phyloP scores from a whole-genome alignment of 768 basidiomycete species.

The Xerocomellus dryophilus region DNA sequence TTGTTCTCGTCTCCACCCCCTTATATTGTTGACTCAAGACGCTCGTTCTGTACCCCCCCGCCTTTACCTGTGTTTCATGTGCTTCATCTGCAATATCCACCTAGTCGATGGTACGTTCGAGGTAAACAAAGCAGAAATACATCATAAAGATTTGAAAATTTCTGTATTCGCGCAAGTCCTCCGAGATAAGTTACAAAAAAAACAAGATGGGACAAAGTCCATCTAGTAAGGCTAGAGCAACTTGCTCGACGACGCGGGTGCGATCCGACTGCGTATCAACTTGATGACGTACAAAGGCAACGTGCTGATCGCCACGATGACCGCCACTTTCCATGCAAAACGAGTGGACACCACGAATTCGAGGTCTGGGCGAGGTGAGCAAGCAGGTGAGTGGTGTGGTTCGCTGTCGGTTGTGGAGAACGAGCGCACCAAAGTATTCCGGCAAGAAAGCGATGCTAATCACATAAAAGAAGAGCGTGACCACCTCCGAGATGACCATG shows the following conservation, averaged over 20 bases:
- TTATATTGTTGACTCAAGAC: constrained; percentile 11
- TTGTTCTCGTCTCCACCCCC: neutral
- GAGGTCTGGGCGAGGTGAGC: constrained; percentile 57
- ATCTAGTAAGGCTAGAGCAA: constrained; percentile 47
- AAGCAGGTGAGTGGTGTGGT: neutral
- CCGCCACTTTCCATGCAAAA: constrained; percentile 92
- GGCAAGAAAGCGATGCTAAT: constrained; percentile 91
- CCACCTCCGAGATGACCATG: constrained; percentile 90
- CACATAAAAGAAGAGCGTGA: constrained; percentile 84
- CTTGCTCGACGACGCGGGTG: constrained; percentile 94
- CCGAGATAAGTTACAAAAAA: neutral
- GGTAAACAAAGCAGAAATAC: constrained; percentile 35
- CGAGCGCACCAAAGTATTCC: constrained; percentile 88
- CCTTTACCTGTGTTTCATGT: constrained; percentile 4
- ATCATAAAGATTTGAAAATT: constrained; percentile 37
- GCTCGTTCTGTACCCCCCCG: constrained; percentile 6
- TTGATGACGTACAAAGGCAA: constrained; percentile 91
- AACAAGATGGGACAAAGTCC: neutral
- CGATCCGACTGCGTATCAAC: constrained; percentile 75
- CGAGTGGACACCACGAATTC: constrained; percentile 84
- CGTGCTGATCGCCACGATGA: constrained; percentile 93
- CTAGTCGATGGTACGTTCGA: constrained; percentile 16
- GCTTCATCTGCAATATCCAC: constrained; percentile 30
- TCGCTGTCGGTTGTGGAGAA: neutral
- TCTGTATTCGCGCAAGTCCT: neutral